phyloP scores from a whole-genome alignment of 2,329 filamentous ascomycete genomes.

The Venturia nashicola region DNA sequence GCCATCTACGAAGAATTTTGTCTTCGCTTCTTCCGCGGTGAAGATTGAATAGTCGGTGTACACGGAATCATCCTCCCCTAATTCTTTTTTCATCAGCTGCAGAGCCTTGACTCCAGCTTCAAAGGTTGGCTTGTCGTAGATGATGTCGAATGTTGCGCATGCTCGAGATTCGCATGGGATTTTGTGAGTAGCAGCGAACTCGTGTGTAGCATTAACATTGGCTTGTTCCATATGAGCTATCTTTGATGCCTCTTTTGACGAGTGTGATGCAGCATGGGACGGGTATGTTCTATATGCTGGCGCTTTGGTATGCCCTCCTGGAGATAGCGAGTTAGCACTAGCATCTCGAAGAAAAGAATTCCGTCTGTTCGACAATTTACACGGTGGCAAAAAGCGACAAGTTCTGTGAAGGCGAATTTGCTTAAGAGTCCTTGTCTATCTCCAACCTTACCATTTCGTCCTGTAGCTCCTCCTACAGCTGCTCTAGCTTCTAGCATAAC shows the following conservation, averaged over 20 bases:
- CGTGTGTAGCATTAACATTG: constrained; percentile 42
- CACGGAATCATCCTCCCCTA: constrained; percentile 31
- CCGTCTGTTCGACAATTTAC: too few species aligned
- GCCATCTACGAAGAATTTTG: constrained; percentile 23
- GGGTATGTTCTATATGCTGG: constrained; percentile 40
- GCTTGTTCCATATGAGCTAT: constrained; percentile 28
- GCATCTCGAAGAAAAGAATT: too few species aligned
- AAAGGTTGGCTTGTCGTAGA: constrained; percentile 33
- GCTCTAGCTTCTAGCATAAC: constrained; percentile 68
- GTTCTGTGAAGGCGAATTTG: too few species aligned
- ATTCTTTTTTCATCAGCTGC: constrained; percentile 29
- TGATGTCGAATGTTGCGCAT: constrained; percentile 44
- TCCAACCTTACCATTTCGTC: constrained; percentile 29
- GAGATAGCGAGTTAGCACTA: background rate
- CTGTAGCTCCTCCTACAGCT: constrained; percentile 72
- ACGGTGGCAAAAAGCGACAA: too few species aligned
- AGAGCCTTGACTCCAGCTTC: background rate
- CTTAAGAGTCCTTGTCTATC: background rate
- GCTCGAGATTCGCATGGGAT: constrained; percentile 33
- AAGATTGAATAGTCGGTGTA: constrained; percentile 33
- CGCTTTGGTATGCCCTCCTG: constrained; percentile 36
- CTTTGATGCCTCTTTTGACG: constrained; percentile 35
- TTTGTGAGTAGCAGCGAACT: constrained; percentile 36
- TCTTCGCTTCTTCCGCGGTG: constrained; percentile 28
- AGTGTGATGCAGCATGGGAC: constrained; percentile 32